Conservation (phyloP, 305 asterid species). For the Striga hermonthica region DNA sequence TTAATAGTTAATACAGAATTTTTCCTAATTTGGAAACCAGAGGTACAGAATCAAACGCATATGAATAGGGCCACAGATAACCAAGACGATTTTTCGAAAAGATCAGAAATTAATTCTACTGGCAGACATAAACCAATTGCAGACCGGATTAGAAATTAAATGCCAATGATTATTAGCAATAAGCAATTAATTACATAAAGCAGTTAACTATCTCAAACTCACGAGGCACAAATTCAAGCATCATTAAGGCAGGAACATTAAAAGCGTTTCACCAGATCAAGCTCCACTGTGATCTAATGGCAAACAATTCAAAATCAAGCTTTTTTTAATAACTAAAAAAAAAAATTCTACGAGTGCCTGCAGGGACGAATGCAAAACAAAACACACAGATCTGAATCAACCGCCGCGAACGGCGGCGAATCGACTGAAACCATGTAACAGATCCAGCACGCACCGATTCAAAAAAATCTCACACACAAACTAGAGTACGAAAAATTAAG, state of each 20-base stretch:
- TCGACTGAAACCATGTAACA: conserved; percentile 5
- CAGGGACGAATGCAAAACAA: neutral
- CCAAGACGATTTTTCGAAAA: neutral
- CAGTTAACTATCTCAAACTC: neutral
- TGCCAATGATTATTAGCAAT: neutral
- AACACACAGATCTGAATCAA: conserved; percentile 36
- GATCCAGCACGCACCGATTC: neutral
- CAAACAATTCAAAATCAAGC: conserved; percentile 13
- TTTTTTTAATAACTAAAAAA: conserved; percentile 24
- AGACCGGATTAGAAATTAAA: neutral
- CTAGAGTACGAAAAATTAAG: neutral
- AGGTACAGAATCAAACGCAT: too few relatives aligned
- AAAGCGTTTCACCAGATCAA: conserved; percentile 21
- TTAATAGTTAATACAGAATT: too few relatives aligned
- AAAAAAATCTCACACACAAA: neutral
- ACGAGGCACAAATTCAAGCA: conserved; percentile 1
- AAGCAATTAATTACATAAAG: conserved; percentile 9
- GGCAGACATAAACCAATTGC: neutral
- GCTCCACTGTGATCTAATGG: neutral
- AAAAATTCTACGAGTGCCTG: too few relatives aligned
- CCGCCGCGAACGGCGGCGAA: conserved; percentile 30
- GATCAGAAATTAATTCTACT: neutral
- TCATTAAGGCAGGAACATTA: neutral
- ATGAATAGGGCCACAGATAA: neutral
- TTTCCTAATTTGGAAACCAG: too few relatives aligned